A percentile compares a stretch with the other conserved stretches of the same genome.
Evolutionary conservation across 768 basidiomycete genomes (phyloP).

Genomic region (Mycena metata): DNA sequence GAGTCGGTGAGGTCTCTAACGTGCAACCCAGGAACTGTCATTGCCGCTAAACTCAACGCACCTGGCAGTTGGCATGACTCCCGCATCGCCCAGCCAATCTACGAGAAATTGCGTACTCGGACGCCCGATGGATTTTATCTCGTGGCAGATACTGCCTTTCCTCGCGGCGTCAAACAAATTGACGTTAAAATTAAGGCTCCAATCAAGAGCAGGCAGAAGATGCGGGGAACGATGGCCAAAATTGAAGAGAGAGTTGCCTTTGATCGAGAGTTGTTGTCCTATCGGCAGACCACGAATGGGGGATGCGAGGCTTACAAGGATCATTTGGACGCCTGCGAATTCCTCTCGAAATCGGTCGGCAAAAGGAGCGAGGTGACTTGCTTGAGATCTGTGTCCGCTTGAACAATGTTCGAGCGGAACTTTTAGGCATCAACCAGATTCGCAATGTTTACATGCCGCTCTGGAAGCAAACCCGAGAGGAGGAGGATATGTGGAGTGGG

Average conservation of each 20-base stretch:
- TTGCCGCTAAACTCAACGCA: background rate
- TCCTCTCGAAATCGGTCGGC: background rate
- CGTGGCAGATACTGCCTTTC: slow-evolving; percentile 53
- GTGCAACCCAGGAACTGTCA: background rate
- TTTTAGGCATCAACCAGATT: no score
- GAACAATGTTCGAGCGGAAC: background rate
- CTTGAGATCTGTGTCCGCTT: background rate
- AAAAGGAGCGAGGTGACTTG: background rate
- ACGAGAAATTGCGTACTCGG: slow-evolving; percentile 30
- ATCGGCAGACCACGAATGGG: no score
- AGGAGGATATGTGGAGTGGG: background rate
- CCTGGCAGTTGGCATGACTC: slow-evolving; percentile 56
- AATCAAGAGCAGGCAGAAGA: slow-evolving; percentile 40
- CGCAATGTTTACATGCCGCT: slow-evolving; percentile 1
- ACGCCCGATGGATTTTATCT: slow-evolving; percentile 49
- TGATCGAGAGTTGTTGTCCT: no score
- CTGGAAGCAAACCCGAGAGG: background rate
- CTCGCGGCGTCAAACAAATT: slow-evolving; percentile 38
- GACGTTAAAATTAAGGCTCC: slow-evolving; percentile 43
- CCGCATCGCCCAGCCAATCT: slow-evolving; percentile 43
- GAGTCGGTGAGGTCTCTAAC: background rate
- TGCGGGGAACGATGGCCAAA: background rate
- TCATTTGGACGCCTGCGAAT: slow-evolving; percentile 6
- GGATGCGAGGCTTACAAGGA: slow-evolving; percentile 49
- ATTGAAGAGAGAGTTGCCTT: slow-evolving; percentile 3